phyloP scores from a whole-genome alignment of 2,329 filamentous ascomycete species.

The Graphiopsis chlorocephala region DNA sequence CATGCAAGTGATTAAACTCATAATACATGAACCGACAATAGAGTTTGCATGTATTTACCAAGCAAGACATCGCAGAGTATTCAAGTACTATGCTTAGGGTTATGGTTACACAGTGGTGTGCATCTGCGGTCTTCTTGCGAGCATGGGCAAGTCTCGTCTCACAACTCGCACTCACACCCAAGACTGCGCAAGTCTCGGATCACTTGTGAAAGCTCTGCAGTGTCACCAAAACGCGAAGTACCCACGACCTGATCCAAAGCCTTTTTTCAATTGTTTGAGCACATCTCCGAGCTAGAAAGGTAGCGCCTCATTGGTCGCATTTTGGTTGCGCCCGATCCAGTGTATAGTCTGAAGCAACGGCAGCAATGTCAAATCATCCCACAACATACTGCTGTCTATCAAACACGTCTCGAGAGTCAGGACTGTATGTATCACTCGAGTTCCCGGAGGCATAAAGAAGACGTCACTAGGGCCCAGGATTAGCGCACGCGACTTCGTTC shows the following conservation, averaged over 20 bases:
- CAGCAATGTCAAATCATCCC: not conserved
- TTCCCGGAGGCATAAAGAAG: not conserved
- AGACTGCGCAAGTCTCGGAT: not conserved
- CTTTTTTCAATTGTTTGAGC: not conserved
- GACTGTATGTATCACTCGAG: not conserved
- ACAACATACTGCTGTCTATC: not conserved
- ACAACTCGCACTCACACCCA: not conserved
- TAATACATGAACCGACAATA: too few relatives aligned
- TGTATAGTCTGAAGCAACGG: not conserved
- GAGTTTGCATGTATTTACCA: too few relatives aligned
- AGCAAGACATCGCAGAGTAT: too few relatives aligned
- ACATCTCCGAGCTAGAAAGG: not conserved
- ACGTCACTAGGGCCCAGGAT: not conserved
- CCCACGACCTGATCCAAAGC: not conserved
- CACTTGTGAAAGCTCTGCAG: not conserved
- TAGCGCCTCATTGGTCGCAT: not conserved
- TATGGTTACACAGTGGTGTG: not conserved
- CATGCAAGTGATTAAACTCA: too few relatives aligned
- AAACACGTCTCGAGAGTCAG: not conserved
- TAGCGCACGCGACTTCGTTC: not conserved
- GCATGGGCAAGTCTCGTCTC: not conserved
- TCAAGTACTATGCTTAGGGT: too few relatives aligned
- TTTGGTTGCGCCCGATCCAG: not conserved
- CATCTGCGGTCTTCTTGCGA: not conserved
- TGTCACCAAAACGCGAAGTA: not conserved